Base-by-base conservation (phyloP, 2,329 filamentous ascomycete species). In the Daldinia sp. region DNA sequence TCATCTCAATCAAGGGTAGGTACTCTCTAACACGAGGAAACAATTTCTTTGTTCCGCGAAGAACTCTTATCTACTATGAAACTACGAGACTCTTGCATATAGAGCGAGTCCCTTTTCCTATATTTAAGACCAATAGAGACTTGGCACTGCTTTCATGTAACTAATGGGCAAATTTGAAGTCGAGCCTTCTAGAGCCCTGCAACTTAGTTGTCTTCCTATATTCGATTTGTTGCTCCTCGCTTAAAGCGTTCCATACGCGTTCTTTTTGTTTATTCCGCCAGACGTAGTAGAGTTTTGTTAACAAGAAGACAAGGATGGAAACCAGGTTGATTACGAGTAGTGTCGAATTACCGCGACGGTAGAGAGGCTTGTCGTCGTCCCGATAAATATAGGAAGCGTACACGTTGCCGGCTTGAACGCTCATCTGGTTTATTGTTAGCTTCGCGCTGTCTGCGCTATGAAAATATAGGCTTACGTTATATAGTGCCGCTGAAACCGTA, bases 401-500 rank as follows among this genome's bases (percentile, higher is more conserved):
- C 7, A 80, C 72, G 59, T 69, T 74, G 5, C 77, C 77, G 0
- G 73, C 17, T 58, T 80, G 78, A 3, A 77, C 74, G 10, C 70
- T 68, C 72, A 79, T 80, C 73, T 77, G 11, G 47, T 27, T 5
- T 2, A 3, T 6, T 48, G 37, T 64, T 39, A 62, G 35, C 3
- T 25, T 34, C 23, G 10, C 9, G 27, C 29, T 13, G n/a, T 23
- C 7, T 37, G 11, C 17, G 23, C 5, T 47, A 25, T 13, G 7
- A 23, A 35, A 25, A 30, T 2, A 39, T n/a, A 10, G 21, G 66
- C 74, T 66, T 66, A 79, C 77, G 64, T 88, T 88, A 72, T 88
- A 89, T 6, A 87, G 68, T 0, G 84, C 86, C 0, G 84, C 82
- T 0, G 84, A 83, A 2, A 89, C 83, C 4, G 86, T 83, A 4